Base-by-base conservation (phyloP, 1,284 basidiomycete genomes). In the Microbotryum scabiosae region DNA sequence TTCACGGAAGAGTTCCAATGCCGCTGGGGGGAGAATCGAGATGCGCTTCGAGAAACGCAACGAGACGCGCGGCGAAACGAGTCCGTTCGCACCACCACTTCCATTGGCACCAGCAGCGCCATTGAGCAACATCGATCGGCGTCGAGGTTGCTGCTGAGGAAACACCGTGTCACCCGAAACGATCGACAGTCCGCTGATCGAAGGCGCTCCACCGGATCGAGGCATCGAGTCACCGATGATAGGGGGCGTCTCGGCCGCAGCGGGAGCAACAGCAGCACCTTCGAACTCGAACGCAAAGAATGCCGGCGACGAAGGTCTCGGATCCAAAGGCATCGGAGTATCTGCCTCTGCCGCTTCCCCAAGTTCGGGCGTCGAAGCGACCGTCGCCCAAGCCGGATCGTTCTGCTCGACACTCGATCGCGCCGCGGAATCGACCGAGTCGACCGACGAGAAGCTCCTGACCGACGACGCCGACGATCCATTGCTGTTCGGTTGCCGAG, bases 11-110 rank as follows among this genome's bases (percentile, higher is more conserved):
- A 73, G 51, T 47, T 70, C 69, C 14, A 73, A 61, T 8, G 72
- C 72, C 1, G 71, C 67, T 3, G 72, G 71, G 8, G 72, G 72
- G 4, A 73, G 61, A 47, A 73, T 70, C 30, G 70, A 71, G 25
- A 65, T 65, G 1, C 72, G 64, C 59, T 73, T 73, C 23, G 71
- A 72, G 63, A 73, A 73, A 3, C 72, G 69, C 41, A 64, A 57
- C 7, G 70, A 71, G 20, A 72, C 71, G n/a, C 72, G 63, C 3
- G 65, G 70, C 3, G 69, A 69, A 36, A 64, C 32, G 8, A 62
- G 54, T 16, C 36, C 36, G 36, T 41, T 41, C 21, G 59, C 67
- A 16, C 56, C 41, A 16, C 16, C 54, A 16, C 36, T 18, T 18
- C 36, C 36, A 41, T 18, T 26, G 20, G 55, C 28, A 23, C 18